A percentile compares a stretch with the other conserved stretches of the same genome.
These are phyloP conservation scores for Cutaneotrichosporon sp. DNA, from an alignment of 1,284 basidiomycete species.

Conservation along the genomic window DNA sequence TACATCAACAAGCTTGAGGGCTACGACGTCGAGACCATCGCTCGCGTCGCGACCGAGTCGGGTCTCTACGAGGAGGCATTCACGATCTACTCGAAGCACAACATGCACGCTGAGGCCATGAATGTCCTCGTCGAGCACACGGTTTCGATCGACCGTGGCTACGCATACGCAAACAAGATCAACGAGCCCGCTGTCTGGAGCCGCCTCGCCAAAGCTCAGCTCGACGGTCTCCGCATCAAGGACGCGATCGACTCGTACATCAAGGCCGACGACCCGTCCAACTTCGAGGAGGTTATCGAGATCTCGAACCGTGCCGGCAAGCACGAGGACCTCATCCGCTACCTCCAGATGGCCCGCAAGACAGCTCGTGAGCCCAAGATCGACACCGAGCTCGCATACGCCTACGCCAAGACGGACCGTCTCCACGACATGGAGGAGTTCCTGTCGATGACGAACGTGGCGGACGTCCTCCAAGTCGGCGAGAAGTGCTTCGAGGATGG, in stretches of 20 bases:
- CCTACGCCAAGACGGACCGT: conserved; percentile 95
- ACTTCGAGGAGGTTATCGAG: conserved; percentile 96
- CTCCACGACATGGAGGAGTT: conserved; percentile 99
- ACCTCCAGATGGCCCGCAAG: conserved; percentile 99
- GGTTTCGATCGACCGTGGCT: conserved; percentile 93
- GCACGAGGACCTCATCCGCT: conserved; percentile 96
- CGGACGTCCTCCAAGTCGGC: conserved; percentile 91
- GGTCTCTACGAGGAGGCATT: conserved; percentile 96
- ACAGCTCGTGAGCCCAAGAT: conserved; percentile 95
- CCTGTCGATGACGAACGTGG: conserved; percentile 97
- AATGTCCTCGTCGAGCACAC: conserved; percentile 98
- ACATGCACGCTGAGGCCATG: conserved; percentile 90
- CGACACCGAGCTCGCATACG: conserved; percentile 94
- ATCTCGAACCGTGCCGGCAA: conserved; percentile 95
- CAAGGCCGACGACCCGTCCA: conserved; percentile 94
- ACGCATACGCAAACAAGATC: conserved; percentile 95
- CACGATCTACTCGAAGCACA: conserved; percentile 93
- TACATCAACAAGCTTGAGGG: conserved; percentile 98
- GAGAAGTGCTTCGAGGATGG: conserved; percentile 99
- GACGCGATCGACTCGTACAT: conserved; percentile 99
- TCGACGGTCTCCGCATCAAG: conserved; percentile 97
- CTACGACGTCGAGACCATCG: conserved; percentile 93
- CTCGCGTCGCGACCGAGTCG: conserved; percentile 95
- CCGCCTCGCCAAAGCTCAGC: conserved; percentile 95
- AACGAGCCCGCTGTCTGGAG: conserved; percentile 97